Evolutionary conservation across 2,329 filamentous ascomycete species (phyloP).

Genomic region (Neonectria sp.): DNA sequence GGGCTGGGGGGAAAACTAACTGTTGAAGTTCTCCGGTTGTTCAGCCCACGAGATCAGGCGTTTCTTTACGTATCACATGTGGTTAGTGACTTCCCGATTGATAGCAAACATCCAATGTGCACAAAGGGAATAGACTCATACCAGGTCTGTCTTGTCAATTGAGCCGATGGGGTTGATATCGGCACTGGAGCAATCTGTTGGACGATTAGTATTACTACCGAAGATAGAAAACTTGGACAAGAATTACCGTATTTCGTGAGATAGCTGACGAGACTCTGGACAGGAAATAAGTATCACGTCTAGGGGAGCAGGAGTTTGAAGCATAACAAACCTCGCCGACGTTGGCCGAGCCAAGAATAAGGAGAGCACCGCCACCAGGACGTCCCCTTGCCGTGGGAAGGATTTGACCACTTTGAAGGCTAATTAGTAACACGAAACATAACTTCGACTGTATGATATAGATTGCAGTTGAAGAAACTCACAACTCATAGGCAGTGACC

Average conservation of each 20-base stretch:
- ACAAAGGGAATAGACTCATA: constrained; percentile 42
- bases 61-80: background rate
- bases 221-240: background rate
- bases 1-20: background rate
- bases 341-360: constrained; percentile 49
- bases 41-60: constrained; percentile 72
- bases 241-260: constrained; percentile 26
- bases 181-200: constrained; percentile 55
- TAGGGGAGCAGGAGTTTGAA: too few species aligned
- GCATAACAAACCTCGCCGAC: constrained; percentile 43
- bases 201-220: background rate
- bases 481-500: constrained; percentile 61
- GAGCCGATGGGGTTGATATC: constrained; percentile 54
- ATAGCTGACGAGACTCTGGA: background rate
- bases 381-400: constrained; percentile 40
- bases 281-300: background rate
- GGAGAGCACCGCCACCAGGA: constrained; percentile 44
- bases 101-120: too few species aligned
- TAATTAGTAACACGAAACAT: background rate
- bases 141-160: constrained; percentile 72
- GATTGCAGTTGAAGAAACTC: background rate
- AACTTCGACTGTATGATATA: background rate
- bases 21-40: constrained; percentile 61
- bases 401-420: constrained; percentile 56
- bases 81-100: background rate